phyloP scores from a whole-genome alignment of 305 asterid species.

The Andrographis paniculata region DNA sequence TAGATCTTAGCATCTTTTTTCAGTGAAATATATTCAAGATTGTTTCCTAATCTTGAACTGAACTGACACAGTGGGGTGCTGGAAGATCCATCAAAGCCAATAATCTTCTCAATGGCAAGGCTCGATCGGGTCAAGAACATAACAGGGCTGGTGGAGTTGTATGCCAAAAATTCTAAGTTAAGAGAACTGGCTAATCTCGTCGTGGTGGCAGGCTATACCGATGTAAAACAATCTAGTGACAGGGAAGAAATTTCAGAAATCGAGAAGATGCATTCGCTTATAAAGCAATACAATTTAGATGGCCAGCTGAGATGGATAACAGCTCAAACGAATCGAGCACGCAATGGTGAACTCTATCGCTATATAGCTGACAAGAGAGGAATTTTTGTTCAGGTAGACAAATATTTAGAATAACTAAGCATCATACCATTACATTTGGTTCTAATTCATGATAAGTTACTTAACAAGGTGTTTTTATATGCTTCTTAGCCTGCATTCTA shows the following conservation, averaged over 20 bases:
- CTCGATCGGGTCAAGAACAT: slow-evolving; percentile 93
- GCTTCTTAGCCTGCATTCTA: slow-evolving; percentile 76
- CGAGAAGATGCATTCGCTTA: slow-evolving; percentile 89
- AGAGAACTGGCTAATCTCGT: slow-evolving; percentile 81
- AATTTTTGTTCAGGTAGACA: slow-evolving; percentile 75
- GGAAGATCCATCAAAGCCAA: slow-evolving; percentile 68
- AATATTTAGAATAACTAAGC: too few species aligned
- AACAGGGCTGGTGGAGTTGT: slow-evolving; percentile 84
- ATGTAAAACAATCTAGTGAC: slow-evolving; percentile 71
- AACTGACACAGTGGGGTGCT: slow-evolving; percentile 52
- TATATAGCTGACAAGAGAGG: slow-evolving; percentile 92
- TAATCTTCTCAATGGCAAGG: slow-evolving; percentile 98
- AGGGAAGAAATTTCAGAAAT: slow-evolving; percentile 90
- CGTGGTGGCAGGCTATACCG: slow-evolving; percentile 80
- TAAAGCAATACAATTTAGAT: slow-evolving; percentile 51
- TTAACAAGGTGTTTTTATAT: background rate
- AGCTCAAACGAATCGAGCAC: slow-evolving; percentile 77
- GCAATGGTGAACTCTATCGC: slow-evolving; percentile 94
- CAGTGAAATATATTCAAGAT: background rate
- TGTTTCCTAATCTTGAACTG: slow-evolving; percentile 6
- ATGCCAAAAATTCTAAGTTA: slow-evolving; percentile 57
- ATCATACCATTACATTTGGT: too few species aligned
- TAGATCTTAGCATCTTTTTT: slow-evolving; percentile 2
- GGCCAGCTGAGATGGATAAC: slow-evolving; percentile 85
- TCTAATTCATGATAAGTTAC: background rate